Evolutionary conservation across 306 rosid species (phyloP).

Genomic region (Lablab purpureus): DNA sequence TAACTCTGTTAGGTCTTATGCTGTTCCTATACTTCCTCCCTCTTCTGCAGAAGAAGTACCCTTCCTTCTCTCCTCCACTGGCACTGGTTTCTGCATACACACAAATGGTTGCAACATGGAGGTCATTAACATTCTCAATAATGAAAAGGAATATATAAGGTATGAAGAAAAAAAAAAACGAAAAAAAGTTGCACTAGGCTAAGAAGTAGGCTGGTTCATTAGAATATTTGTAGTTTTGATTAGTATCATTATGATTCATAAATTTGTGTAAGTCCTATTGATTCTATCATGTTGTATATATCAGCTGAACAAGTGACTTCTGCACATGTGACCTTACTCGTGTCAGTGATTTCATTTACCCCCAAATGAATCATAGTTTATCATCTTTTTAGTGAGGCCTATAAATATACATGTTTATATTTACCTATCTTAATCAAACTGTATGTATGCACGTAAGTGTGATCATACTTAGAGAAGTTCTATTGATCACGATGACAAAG

Average conservation of each 20-base stretch:
- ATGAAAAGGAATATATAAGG: neutral
- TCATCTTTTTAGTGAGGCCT: neutral
- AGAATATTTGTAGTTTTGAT: neutral
- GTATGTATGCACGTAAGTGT: neutral
- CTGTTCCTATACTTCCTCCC: slow-evolving; percentile 95
- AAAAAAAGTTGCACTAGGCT: slow-evolving; percentile 1
- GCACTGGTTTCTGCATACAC: slow-evolving; percentile 49
- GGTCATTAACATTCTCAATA: neutral
- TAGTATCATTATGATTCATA: neutral
- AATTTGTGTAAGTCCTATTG: neutral
- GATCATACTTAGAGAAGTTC: neutral
- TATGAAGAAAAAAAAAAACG: neutral
- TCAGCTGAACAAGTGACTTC: neutral
- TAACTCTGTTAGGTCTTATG: slow-evolving; percentile 83
- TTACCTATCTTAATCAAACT: slow-evolving; percentile 18
- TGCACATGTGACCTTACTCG: neutral
- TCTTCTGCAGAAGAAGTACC: slow-evolving; percentile 87
- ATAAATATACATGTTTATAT: neutral
- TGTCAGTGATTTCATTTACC: neutral
- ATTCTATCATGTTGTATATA: neutral
- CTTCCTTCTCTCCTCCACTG: slow-evolving; percentile 65
- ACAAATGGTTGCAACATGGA: slow-evolving; percentile 17
- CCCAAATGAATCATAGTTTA: slow-evolving; percentile 6
- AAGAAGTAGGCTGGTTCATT: neutral
- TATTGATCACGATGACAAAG: neutral